Base-by-base conservation (phyloP, 345 rosid genomes). In the Corymbia maculata region DNA sequence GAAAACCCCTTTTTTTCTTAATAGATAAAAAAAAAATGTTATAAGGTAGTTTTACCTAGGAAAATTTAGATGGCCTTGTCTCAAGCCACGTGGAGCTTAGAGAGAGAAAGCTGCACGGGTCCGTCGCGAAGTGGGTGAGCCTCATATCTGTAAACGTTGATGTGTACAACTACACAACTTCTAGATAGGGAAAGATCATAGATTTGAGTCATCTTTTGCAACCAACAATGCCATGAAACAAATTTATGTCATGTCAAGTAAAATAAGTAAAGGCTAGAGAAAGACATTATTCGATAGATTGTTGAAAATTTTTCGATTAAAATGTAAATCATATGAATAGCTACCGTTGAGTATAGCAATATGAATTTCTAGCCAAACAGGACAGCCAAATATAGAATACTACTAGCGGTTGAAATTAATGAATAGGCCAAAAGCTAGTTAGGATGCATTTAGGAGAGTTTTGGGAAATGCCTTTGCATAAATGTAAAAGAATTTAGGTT, bases 271-370 rank as follows among this genome's bases (percentile, higher is more conserved):
- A 36, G 82, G 49, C 82, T 75, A 42, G 82, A 75, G 49, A 42
- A 75, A 75, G 24, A 42, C 19, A 9, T 75, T 42, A 19, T 42
- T 10, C 6, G 49, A 75, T 3, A 75, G 82, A 3, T 36, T 1
- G 24, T 36, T 75, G 26, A 75, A 70, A 17, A 0, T 9, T 1
- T 17, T 42, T 36, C 5, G 7, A 9, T 36, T 2, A 19, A 75
- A 19, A 75, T 75, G 49, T 36, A 36, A 75, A 42, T 19, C 82
- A 75, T 1, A 0, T 1, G 13, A 16, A 68, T 0, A 70, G 13
- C 0, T 0, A 9, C 13, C 0, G 12, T 17, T 4, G 4, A 36
- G 0, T 36, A 36, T 2, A 68, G 12, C 22, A 4, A 0, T 68
- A 16, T 68, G 13, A 9, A 11, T 68, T 68, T 68, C 10, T 16